These are phyloP conservation scores for Alternaria arbusti DNA, from an alignment of 2,329 filamentous ascomycete species.

Conservation along the genomic window DNA sequence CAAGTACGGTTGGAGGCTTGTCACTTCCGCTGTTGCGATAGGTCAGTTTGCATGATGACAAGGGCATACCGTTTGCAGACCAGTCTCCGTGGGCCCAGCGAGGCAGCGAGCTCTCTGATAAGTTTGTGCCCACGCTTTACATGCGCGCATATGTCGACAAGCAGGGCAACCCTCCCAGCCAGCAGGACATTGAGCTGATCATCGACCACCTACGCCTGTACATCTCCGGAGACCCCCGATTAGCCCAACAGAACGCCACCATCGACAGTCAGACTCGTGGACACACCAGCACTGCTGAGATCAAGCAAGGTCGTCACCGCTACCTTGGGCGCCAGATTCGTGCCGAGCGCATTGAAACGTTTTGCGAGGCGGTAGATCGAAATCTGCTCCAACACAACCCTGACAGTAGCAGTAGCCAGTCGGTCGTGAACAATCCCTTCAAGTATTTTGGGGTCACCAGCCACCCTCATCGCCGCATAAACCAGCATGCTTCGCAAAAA, in stretches of 20 bases:
- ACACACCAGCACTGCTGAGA: too few species aligned
- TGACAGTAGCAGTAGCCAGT: not conserved
- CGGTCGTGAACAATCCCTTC: not conserved
- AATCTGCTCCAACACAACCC: not conserved
- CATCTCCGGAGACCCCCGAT: too few species aligned
- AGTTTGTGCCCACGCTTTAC: not conserved
- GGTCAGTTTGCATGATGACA: not conserved
- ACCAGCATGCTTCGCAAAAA: not conserved
- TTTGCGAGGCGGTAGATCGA: not conserved
- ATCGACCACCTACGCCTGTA: too few species aligned
- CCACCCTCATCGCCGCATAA: not conserved
- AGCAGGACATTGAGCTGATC: too few species aligned
- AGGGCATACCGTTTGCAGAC: not conserved
- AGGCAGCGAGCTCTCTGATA: too few species aligned
- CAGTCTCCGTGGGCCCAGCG: not conserved
- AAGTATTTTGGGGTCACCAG: not conserved
- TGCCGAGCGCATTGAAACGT: too few species aligned
- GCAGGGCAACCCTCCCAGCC: too few species aligned
- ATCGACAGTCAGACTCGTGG: too few species aligned
- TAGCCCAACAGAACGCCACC: too few species aligned
- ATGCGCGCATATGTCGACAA: too few species aligned
- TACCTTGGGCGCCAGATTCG: too few species aligned
- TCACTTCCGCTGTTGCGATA: not conserved
- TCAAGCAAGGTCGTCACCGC: too few species aligned
- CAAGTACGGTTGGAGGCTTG: not conserved